Evolutionary conservation across 2,329 filamentous ascomycete species (phyloP).

Genomic region (Elsinoe ampelina): DNA sequence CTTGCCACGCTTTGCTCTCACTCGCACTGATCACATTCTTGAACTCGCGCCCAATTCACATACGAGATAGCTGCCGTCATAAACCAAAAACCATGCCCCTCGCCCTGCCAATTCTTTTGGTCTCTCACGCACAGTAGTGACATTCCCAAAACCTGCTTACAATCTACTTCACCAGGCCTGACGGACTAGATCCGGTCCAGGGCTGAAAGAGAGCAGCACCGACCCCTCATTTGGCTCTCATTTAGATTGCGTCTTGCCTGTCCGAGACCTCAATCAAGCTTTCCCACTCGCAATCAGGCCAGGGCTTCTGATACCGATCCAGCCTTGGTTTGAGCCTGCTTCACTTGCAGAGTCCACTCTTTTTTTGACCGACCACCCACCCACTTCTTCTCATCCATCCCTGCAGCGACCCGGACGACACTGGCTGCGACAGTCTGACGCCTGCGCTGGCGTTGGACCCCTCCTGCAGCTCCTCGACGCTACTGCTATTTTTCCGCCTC

Average conservation of each 20-base stretch:
- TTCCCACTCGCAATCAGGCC: conserved; percentile 1
- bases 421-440: background rate
- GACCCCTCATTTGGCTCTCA: conserved; percentile 7
- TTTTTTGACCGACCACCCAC: background rate
- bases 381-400: background rate
- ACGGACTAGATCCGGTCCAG: conserved; percentile 2
- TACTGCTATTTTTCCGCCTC: background rate
- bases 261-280: background rate
- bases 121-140: background rate
- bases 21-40: conserved; percentile 1
- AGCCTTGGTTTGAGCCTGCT: conserved; percentile 10
- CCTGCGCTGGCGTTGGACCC: background rate
- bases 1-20: background rate
- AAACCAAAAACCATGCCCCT: background rate
- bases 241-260: conserved; percentile 6
- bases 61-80: background rate
- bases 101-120: background rate
- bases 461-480: background rate
- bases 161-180: background rate
- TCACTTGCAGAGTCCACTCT: conserved; percentile 1
- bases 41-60: background rate
- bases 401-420: background rate
- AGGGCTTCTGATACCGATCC: background rate
- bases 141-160: background rate
- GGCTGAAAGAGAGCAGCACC: background rate